Conservation (phyloP, 2,329 filamentous ascomycete genomes). For the Mycogone perniciosa region DNA sequence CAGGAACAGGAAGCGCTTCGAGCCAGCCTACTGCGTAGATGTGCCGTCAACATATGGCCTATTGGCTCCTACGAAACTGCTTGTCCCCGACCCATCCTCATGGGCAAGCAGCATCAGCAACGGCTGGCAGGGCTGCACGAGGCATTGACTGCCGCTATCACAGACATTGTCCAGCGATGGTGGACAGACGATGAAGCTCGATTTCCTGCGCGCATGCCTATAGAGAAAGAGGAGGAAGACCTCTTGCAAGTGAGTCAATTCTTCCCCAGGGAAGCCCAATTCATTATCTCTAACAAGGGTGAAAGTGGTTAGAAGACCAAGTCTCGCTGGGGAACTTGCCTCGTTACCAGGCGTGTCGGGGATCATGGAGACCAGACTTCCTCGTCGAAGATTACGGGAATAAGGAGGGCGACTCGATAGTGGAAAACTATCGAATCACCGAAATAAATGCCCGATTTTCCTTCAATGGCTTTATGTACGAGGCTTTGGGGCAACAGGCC, state of each 20-base stretch:
- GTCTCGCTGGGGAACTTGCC: constrained; percentile 19
- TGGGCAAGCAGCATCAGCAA: constrained; percentile 23
- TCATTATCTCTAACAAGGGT: background rate
- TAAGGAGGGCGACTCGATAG: background rate
- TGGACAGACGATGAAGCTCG: constrained; percentile 27
- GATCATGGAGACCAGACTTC: constrained; percentile 36
- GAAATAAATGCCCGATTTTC: constrained; percentile 37
- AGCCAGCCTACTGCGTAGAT: constrained; percentile 17
- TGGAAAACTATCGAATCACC: constrained; percentile 27
- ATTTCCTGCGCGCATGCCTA: constrained; percentile 29
- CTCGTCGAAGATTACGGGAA: constrained; percentile 25
- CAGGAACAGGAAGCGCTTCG: constrained; percentile 17
- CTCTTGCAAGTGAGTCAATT: constrained; percentile 21
- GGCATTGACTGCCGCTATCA: constrained; percentile 26
- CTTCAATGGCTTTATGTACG: constrained; percentile 32
- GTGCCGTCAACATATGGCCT: constrained; percentile 24
- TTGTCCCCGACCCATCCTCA: constrained; percentile 30
- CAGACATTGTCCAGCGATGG: constrained; percentile 33
- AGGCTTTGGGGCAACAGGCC: constrained; percentile 24
- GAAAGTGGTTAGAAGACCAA: constrained; percentile 26
- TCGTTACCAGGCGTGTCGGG: constrained; percentile 18
- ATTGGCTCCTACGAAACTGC: constrained; percentile 20
- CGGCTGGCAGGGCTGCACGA: constrained; percentile 26
- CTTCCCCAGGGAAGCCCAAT: background rate
- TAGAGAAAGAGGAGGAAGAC: constrained; percentile 25